phyloP scores from a whole-genome alignment of 139 green algal genomes.

The Chlorella sp. region DNA sequence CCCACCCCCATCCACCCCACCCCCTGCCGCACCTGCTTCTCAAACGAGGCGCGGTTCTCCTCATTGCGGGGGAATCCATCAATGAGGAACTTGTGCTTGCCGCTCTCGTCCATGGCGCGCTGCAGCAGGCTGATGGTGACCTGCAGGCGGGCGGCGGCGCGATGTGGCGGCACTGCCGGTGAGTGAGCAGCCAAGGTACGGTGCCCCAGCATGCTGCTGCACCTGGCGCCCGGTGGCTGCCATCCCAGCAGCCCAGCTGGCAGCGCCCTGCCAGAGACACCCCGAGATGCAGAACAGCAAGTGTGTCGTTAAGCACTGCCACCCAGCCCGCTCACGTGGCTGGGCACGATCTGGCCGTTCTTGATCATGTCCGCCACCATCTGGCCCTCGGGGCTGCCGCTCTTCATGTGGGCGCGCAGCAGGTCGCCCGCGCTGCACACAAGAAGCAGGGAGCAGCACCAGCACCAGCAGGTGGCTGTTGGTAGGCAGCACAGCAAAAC shows the following conservation, averaged over 20 bases:
- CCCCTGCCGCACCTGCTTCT: slow-evolving; percentile 43
- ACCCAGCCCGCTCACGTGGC: slow-evolving; percentile 29
- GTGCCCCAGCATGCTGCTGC: too few relatives aligned
- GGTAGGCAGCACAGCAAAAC: too few relatives aligned
- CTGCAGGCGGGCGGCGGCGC: slow-evolving; percentile 33
- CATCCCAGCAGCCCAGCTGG: too few relatives aligned
- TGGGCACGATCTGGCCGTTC: slow-evolving; percentile 93
- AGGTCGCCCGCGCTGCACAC: slow-evolving; percentile 85
- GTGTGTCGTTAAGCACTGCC: neutral
- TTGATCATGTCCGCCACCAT: slow-evolving; percentile 96
- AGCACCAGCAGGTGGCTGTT: too few relatives aligned
- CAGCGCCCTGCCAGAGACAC: too few relatives aligned
- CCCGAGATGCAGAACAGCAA: too few relatives aligned
- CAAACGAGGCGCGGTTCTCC: slow-evolving; percentile 92
- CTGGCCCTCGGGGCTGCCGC: slow-evolving; percentile 84
- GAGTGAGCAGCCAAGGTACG: too few relatives aligned
- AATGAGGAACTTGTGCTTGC: slow-evolving; percentile 86
- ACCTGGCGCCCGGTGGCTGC: too few relatives aligned
- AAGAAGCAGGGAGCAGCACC: too few relatives aligned
- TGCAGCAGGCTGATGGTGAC: slow-evolving; percentile 92
- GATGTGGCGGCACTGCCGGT: too few relatives aligned
- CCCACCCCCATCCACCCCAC: too few relatives aligned
- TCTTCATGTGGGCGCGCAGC: slow-evolving; percentile 91
- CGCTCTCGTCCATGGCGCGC: slow-evolving; percentile 83
- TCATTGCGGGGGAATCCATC: slow-evolving; percentile 96